Percentiles rank a stretch among this genome's conserved stretches.
These are phyloP conservation scores for Cicer yamashitae DNA, from an alignment of 306 rosid species.

Conservation along the genomic window DNA sequence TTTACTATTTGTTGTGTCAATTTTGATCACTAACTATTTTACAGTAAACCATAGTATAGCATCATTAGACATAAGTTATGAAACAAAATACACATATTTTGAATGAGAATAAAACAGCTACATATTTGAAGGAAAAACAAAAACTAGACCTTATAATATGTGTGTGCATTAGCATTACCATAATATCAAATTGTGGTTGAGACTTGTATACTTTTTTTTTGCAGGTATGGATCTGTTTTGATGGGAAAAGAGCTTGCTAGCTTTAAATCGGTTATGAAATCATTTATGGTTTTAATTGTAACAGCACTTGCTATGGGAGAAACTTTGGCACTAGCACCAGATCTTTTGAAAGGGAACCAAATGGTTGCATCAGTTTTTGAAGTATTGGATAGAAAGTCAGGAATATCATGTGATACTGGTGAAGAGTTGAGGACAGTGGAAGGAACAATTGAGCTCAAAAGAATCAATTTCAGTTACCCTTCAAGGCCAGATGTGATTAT, in stretches of 20 bases:
- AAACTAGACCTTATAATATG: no score
- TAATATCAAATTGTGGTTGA: conserved; percentile 15
- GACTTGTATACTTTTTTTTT: conserved; percentile 15
- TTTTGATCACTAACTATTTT: no score
- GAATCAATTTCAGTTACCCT: conserved; percentile 81
- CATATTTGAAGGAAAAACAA: no score
- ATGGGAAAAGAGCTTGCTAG: conserved; percentile 86
- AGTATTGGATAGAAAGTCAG: conserved; percentile 75
- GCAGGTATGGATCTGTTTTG: conserved; percentile 95
- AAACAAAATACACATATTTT: no score
- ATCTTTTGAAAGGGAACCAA: conserved; percentile 91
- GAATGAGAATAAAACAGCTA: no score
- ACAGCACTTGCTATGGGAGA: conserved; percentile 97
- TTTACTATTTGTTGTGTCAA: no score
- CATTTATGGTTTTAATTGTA: conserved; percentile 89
- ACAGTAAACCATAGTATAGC: no score
- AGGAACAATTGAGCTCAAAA: conserved; percentile 83
- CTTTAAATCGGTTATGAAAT: conserved; percentile 92
- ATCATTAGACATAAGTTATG: no score
- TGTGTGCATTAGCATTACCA: no score
- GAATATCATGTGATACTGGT: conserved; percentile 61
- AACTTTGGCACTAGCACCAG: conserved; percentile 88
- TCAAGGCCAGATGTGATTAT: conserved; percentile 86
- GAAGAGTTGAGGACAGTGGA: conserved; percentile 77
- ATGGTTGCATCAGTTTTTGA: conserved; percentile 96